Percentiles rank a stretch among this genome's conserved stretches.
Evolutionary conservation across 148 eudicot genomes (phyloP).

Genomic region (Cornus controversa): DNA sequence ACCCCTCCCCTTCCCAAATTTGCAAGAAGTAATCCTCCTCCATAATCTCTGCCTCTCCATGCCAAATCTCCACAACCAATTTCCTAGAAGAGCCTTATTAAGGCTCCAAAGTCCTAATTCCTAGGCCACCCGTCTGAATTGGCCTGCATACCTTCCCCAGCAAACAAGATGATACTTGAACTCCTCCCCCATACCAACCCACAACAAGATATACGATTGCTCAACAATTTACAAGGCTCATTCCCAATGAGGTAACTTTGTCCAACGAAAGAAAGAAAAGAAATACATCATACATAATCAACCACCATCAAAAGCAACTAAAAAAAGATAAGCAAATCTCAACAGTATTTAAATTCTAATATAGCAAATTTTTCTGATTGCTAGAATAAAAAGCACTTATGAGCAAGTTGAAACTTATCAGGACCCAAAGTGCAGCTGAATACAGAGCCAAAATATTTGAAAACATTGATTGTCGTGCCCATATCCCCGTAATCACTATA

Average conservation of each 20-base stretch:
- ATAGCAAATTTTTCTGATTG: neutral
- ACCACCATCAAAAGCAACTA: neutral
- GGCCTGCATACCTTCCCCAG: too few species aligned
- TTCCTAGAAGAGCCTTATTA: too few species aligned
- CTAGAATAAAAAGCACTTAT: neutral
- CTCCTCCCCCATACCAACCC: too few species aligned
- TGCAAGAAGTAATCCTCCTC: too few species aligned
- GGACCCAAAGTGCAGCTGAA: neutral
- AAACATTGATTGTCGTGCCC: neutral
- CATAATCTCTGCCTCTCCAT: too few species aligned
- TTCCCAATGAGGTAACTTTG: neutral
- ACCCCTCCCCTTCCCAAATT: too few species aligned
- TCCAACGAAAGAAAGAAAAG: neutral
- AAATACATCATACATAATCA: neutral
- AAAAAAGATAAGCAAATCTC: neutral
- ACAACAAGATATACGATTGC: neutral
- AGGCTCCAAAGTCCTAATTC: too few species aligned
- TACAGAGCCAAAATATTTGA: neutral
- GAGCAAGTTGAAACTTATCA: neutral
- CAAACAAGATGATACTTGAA: too few species aligned
- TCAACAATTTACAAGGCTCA: too few species aligned
- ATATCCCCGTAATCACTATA: neutral
- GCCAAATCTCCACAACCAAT: too few species aligned
- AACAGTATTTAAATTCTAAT: neutral
- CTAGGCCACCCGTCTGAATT: too few species aligned